Conservation (phyloP, 139 green algal genomes). For the Pleodorina starrii region DNA sequence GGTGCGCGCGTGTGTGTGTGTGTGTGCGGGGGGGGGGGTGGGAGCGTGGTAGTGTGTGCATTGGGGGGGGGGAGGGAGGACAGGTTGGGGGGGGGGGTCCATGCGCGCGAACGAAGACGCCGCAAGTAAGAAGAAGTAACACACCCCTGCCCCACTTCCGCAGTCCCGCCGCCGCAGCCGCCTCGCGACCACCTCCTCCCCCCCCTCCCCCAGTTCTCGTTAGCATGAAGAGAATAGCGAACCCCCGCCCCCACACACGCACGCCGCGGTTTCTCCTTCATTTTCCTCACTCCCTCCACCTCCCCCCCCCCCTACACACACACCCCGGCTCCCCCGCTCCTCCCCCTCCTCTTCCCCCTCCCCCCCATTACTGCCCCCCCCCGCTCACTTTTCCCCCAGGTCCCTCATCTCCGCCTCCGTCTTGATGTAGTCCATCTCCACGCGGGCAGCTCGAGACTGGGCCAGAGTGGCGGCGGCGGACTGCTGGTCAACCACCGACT, state of each 20-base stretch:
- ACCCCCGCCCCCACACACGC: too few species aligned
- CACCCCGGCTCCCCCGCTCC: too few species aligned
- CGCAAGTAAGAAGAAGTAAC: too few species aligned
- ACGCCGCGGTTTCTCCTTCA: too few species aligned
- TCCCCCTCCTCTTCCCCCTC: background rate
- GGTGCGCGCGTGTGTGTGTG: too few species aligned
- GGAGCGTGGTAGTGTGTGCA: background rate
- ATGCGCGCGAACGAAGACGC: too few species aligned
- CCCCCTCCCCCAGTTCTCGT: too few species aligned
- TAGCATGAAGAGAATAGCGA: too few species aligned
- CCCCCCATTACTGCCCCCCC: background rate
- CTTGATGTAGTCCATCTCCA: slow-evolving; percentile 48
- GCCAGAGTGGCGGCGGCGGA: background rate
- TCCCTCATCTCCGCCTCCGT: slow-evolving; percentile 51
- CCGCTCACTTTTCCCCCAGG: slow-evolving; percentile 23
- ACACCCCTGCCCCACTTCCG: too few species aligned
- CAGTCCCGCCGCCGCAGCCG: too few species aligned
- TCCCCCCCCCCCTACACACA: background rate
- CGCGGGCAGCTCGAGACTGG: background rate
- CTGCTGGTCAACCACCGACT: slow-evolving; percentile 20
- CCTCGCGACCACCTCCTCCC: too few species aligned
- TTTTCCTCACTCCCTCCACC: background rate
- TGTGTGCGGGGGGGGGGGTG: background rate
- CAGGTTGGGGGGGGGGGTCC: too few species aligned
- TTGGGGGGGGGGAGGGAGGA: background rate